Percentiles rank a stretch among this genome's conserved stretches.
Conservation (phyloP, 2,329 filamentous ascomycete species). For the Cordyceps militaris region DNA sequence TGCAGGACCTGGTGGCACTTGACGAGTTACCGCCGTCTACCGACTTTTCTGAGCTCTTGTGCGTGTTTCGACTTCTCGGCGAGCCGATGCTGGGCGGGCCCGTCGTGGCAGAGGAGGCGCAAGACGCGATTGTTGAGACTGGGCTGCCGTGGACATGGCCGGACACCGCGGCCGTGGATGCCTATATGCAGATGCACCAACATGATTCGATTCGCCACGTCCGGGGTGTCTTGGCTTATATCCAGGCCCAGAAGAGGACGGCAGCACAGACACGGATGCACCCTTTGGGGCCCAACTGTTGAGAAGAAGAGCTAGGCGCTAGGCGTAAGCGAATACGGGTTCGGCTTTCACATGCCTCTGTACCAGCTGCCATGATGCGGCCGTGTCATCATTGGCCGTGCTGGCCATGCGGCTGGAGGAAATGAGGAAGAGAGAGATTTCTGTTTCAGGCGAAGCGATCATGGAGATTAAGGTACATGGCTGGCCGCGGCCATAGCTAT, state of each 20-base stretch:
- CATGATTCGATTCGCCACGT: conserved; percentile 22
- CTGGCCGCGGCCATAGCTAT: background rate
- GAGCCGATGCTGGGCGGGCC: conserved; percentile 4
- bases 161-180: conserved; percentile 26
- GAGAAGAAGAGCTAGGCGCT: background rate
- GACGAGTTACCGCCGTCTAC: conserved; percentile 27
- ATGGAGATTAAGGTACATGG: background rate
- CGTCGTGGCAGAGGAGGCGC: conserved; percentile 24
- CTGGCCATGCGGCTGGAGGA: background rate
- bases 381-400: too few relatives aligned
- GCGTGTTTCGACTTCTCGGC: conserved; percentile 39
- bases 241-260: background rate
- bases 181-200: conserved; percentile 24
- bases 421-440: background rate
- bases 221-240: conserved; percentile 20
- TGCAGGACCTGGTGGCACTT: conserved; percentile 29
- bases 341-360: too few relatives aligned
- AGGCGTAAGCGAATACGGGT: too few relatives aligned
- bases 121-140: conserved; percentile 20
- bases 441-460: conserved; percentile 10
- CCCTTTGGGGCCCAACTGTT: background rate
- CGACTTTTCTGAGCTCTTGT: conserved; percentile 33
- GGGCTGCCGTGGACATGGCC: conserved; percentile 33
- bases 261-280: background rate
- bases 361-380: too few relatives aligned